Base-by-base conservation (phyloP, 1,139 yeast species). In the Lizanozyma gosingica region DNA sequence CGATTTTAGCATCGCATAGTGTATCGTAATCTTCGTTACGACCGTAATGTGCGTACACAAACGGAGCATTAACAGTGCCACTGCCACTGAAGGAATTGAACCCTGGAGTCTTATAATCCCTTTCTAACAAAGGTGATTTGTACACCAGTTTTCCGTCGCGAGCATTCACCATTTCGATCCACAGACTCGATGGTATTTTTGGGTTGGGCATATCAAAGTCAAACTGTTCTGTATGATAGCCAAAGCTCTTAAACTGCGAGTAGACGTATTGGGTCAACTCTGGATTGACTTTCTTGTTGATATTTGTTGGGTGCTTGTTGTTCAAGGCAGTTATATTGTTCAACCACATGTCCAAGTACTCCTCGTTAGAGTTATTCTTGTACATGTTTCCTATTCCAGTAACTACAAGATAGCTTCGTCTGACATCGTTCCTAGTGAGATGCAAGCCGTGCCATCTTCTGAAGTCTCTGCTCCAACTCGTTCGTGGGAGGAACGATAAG, bases 401-500 rank as follows among this genome's bases (percentile, higher is more conserved):
- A 6, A 22, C 29, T 11, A 22, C 29, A 6, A 22, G 11, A 22
- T 22, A 22, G 35, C 73, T 60, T 38, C 90, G 59, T 48, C 79
- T 74, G 22, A 80, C 72, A 46, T 83, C 92, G n/a, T 76, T 69
- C 45, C 71, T 73, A 2, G 88, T 79, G 39, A 82, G 53, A 41
- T 63, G 73, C 18, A 81, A 71, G 17, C 80, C 78, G 58, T 87
- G 87, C 52, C 86, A 61, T 41, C 95, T 63, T 50, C 92, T 72
- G 56, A 85, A 78, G 58, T 90, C 97, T 47, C 97, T 68, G 40
- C 84, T 78, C 15, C 87, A 64, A 1, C 96, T 85, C 1, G 97
- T 87, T 44, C 97, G 63, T 1, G 97, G 97, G 22, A 88, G 66
- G 55, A 90, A 90, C 1, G 85, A 78, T 39, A 87, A 65, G 41